Base-by-base conservation (phyloP, 2,329 filamentous ascomycete species). In the Clathrospora elynae region DNA sequence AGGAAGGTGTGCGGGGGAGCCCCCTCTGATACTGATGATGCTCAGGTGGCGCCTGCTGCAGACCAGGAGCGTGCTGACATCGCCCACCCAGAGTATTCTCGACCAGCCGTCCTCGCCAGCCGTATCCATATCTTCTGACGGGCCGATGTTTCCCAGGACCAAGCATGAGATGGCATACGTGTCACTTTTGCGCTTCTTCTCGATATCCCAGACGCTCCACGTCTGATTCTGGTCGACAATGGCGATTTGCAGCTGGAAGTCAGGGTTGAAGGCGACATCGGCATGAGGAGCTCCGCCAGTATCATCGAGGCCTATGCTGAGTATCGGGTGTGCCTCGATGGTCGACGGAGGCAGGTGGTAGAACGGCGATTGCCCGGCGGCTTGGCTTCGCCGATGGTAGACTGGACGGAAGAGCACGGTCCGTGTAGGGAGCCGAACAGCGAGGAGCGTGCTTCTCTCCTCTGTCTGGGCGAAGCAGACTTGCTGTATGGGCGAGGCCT, bases 191-290 rank as follows among this genome's bases (percentile, higher is more conserved):
- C 53, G 48, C 7, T 42, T 42, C 28, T 57, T 54, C 17, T 62
- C 53, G 16, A 86, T 70, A 47, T 86, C 77, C 83, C 85, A 89
- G 3, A 89, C 66, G 29, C 74, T 83, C 87, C 87, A 91, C 43
- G 73, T 74, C 1, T 86, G 86, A 22, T 71, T 71, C 36, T 81
- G 75, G 56, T 90, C 85, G 12, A 90, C 73, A 17, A 90, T 73
- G 11, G 77, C 84, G 37, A 90, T 70, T 55, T 87, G 84, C 1
- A 81, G 78, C 11, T 74, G 70, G 44, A 75, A 80, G 64, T 71
- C 80, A 0, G 85, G 80, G 50, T 84, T 85, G 62, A 90, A 87
- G 0, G 79, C 69, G 3, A 87, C 73, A 66, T 90, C 84, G 0
- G 77, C 76, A 55, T 88, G 84, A 1, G 75, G 61, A 19, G 68